phyloP scores from a whole-genome alignment of 371 early-diverging fungal species.

The Mortierella sp. region DNA sequence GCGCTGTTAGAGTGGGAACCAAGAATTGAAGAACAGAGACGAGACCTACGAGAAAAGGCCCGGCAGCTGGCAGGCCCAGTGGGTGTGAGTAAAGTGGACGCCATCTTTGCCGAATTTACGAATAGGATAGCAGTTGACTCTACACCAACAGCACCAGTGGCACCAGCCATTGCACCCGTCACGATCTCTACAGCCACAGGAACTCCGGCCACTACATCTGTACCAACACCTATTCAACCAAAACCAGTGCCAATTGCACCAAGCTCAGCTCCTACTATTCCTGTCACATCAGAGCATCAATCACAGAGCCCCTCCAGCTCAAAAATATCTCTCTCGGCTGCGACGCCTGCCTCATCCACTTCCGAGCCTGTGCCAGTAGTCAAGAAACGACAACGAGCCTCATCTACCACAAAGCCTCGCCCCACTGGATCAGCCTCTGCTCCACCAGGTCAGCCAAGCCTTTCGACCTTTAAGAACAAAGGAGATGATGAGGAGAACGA shows the following conservation, averaged over 20 bases:
- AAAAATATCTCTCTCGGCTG: too few relatives aligned
- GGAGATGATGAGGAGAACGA: too few relatives aligned
- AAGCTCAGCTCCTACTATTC: too few relatives aligned
- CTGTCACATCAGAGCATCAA: too few relatives aligned
- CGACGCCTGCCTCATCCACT: too few relatives aligned
- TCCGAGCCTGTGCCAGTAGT: background rate
- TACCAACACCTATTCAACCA: background rate
- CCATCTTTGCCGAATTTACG: conserved; percentile 27
- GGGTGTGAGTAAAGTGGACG: conserved; percentile 22
- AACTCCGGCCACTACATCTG: background rate
- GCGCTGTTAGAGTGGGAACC: conserved; percentile 37
- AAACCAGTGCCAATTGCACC: background rate
- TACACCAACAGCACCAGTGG: background rate
- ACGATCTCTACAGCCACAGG: background rate
- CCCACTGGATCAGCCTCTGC: background rate
- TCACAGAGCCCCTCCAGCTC: too few relatives aligned
- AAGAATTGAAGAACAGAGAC: conserved; percentile 39
- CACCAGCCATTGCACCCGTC: background rate
- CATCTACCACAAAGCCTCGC: conserved; percentile 1
- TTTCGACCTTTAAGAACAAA: too few relatives aligned
- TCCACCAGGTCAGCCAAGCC: too few relatives aligned
- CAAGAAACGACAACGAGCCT: conserved; percentile 30
- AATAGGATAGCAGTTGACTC: background rate
- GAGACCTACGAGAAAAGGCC: conserved; percentile 38
- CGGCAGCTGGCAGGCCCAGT: conserved; percentile 32